Base-by-base conservation (phyloP, 192 early-diverging fungal genomes). In the Coemansia sp. region DNA sequence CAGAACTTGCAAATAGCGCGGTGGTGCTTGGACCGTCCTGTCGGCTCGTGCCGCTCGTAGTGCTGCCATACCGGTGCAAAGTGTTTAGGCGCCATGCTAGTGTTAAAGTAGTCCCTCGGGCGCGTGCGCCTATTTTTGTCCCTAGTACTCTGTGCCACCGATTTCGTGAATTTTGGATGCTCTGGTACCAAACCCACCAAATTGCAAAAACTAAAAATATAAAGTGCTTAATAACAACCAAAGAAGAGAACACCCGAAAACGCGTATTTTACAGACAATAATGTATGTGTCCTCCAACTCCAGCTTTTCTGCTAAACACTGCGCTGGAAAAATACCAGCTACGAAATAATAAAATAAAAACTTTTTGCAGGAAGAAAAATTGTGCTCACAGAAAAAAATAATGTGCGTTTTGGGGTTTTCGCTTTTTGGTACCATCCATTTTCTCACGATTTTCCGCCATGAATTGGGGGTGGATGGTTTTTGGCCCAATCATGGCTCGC, bases 21-120 rank as follows among this genome's bases (percentile, higher is more conserved):
- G 64, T 80, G 77, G 66, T 80, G 77, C 58, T 80, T 80, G 41
- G 77, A 74, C 65, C 77, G 72, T 31, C 77, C 77, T 7, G 77
- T 80, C 14, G 77, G 77, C 48, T 80, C 77, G 11, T 75, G 71
- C 41, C 77, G 71, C 68, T 80, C 72, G 63, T 71, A 80, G 69
- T 80, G 69, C 39, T 80, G 68, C 77, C 77, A 80, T 9, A 80
- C 77, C 7, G 68, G 69, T 17, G 77, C 77, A 80, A 80, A 80
- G 77, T 80, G 77, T 52, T 80, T 80, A 27, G 77, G 77, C 37
- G 77, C 77, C 77, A 80, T 80, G 16, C 39, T 61, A 57, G 61
- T 12, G 41, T 45, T n/a, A 38, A 38, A 16, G 11, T n/a, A 3
- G 41, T 45, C 14, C 11, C 31, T 35, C 31, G 6, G 31, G 31